A percentile compares a stretch with the other conserved stretches of the same genome.
phyloP scores from a whole-genome alignment of 306 rosid genomes.

The Glycine tomentella region DNA sequence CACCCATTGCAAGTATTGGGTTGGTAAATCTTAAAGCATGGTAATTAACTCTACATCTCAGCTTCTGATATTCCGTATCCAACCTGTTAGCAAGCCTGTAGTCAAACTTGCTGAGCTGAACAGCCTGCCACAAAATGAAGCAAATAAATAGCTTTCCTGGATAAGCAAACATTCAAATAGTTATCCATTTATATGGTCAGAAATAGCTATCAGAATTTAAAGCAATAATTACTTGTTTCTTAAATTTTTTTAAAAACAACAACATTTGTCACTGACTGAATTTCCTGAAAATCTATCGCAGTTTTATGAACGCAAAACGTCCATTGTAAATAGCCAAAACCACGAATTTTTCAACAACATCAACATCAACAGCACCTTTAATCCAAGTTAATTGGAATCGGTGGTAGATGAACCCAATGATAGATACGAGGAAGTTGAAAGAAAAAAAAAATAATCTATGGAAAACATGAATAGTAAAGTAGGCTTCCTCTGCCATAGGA shows the following conservation, averaged over 20 bases:
- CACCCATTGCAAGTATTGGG: constrained; percentile 78
- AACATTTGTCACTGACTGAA: constrained; percentile 10
- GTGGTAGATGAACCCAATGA: too few relatives aligned
- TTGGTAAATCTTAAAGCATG: constrained; percentile 87
- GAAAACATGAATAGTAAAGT: too few relatives aligned
- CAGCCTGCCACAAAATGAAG: constrained; percentile 74
- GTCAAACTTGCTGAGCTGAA: constrained; percentile 94
- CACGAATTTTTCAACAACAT: background rate
- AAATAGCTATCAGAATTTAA: constrained; percentile 19
- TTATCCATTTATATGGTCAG: constrained; percentile 36
- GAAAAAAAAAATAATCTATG: background rate
- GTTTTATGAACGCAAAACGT: constrained; percentile 12
- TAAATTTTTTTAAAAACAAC: background rate
- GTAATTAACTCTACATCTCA: constrained; percentile 97
- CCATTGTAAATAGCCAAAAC: constrained; percentile 8
- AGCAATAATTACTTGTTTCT: constrained; percentile 18
- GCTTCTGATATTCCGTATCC: constrained; percentile 85
- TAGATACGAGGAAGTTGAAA: too few relatives aligned
- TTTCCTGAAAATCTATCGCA: constrained; percentile 34
- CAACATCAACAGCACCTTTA: too few relatives aligned
- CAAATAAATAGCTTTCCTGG: constrained; percentile 44
- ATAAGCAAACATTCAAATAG: constrained; percentile 42
- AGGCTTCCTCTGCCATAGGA: too few relatives aligned
- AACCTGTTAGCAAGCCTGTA: constrained; percentile 97
- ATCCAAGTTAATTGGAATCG: too few relatives aligned